Evolutionary conservation across 306 rosid genomes (phyloP).

Genomic region (Quercus dentata): DNA sequence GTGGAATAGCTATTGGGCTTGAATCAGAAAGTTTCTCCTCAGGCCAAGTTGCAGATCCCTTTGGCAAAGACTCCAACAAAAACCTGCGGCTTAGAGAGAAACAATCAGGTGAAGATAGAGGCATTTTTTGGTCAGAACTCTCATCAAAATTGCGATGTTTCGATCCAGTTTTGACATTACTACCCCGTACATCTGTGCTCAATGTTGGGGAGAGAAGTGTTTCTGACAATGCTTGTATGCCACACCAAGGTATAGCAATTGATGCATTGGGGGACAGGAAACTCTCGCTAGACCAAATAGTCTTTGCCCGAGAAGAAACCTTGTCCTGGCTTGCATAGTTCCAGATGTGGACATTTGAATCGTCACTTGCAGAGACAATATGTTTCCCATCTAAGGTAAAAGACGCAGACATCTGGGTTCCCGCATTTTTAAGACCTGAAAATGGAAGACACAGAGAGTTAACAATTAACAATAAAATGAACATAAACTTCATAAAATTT

Average conservation of each 20-base stretch:
- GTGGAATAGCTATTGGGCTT: conserved; percentile 31
- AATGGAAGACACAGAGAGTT: background rate
- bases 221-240: conserved; percentile 46
- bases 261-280: conserved; percentile 57
- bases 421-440: conserved; percentile 59
- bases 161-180: conserved; percentile 7
- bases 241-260: conserved; percentile 84
- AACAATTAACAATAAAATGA: conserved; percentile 1
- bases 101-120: conserved; percentile 64
- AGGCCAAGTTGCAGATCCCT: conserved; percentile 76
- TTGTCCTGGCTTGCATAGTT: conserved; percentile 52
- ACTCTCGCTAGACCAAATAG: conserved; percentile 58
- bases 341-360: conserved; percentile 74
- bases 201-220: conserved; percentile 46
- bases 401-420: conserved; percentile 66
- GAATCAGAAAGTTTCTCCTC: conserved; percentile 61
- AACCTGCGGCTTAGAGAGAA: conserved; percentile 57
- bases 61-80: conserved; percentile 58
- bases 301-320: conserved; percentile 44
- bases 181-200: conserved; percentile 7
- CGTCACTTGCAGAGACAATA: conserved; percentile 63
- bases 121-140: conserved; percentile 29
- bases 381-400: conserved; percentile 84
- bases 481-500: background rate
- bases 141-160: conserved; percentile 15